These are phyloP conservation scores for Anisodus tanguticus DNA, from an alignment of 257 asterid genomes.

Conservation along the genomic window DNA sequence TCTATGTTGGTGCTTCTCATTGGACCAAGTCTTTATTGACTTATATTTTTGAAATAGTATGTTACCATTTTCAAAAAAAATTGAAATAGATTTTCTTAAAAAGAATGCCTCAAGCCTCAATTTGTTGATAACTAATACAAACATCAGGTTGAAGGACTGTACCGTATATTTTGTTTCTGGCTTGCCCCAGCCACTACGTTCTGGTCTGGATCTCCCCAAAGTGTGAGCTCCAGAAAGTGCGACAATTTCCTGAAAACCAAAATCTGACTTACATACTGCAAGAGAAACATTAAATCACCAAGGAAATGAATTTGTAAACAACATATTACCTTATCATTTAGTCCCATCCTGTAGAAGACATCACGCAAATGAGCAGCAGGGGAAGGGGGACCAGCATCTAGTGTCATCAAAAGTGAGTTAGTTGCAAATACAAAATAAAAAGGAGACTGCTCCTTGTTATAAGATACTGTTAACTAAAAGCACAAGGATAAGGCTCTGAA, in stretches of 20 bases:
- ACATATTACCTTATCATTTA: conserved; percentile 75
- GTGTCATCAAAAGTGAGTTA: conserved; percentile 36
- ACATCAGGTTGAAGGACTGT: conserved; percentile 24
- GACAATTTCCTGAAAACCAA: conserved; percentile 81
- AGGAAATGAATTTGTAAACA: conserved; percentile 18
- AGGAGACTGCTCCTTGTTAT: conserved; percentile 2
- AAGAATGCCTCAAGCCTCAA: neutral
- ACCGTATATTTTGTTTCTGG: conserved; percentile 96
- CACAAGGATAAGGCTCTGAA: conserved; percentile 19
- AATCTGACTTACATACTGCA: conserved; percentile 27
- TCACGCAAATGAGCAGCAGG: conserved; percentile 96
- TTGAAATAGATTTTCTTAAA: neutral
- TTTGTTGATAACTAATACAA: conserved; percentile 1
- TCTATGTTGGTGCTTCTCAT: neutral
- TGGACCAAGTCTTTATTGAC: neutral
- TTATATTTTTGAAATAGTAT: neutral
- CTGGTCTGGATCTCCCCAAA: conserved; percentile 96
- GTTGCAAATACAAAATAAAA: conserved; percentile 26
- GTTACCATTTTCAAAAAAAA: neutral
- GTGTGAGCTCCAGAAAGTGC: conserved; percentile 99
- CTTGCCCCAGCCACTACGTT: conserved; percentile 99
- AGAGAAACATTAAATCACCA: neutral
- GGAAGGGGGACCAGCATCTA: conserved; percentile 98
- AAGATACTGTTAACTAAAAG: conserved; percentile 24
- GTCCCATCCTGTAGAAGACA: conserved; percentile 94